phyloP scores from a whole-genome alignment of 495 filamentous ascomycete genomes.

The Hamigera avellanea region DNA sequence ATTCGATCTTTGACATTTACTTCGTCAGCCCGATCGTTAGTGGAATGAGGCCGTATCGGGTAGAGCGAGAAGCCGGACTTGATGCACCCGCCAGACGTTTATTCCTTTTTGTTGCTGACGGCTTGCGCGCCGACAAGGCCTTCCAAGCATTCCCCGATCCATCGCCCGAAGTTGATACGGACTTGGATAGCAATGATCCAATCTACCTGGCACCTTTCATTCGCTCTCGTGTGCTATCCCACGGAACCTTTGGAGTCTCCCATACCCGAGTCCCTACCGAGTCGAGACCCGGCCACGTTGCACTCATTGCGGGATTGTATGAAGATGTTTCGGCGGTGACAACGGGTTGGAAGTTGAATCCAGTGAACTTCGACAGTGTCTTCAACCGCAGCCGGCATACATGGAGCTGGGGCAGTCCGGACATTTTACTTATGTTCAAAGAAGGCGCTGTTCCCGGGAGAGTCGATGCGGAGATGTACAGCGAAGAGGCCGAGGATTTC shows the following conservation, averaged over 20 bases:
- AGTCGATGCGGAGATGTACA: conserved; percentile 77
- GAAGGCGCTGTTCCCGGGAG: conserved; percentile 80
- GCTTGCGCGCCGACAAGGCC: conserved; percentile 93
- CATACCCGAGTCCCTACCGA: conserved; percentile 97
- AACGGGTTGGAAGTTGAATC: conserved; percentile 97
- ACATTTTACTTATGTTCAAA: conserved; percentile 96
- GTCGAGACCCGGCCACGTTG: conserved; percentile 94
- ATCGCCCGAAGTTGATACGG: conserved; percentile 49
- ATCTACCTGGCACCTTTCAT: conserved; percentile 86
- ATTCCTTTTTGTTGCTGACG: conserved; percentile 95
- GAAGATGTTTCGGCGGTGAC: conserved; percentile 97
- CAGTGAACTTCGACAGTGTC: conserved; percentile 96
- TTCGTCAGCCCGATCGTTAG: conserved; percentile 96
- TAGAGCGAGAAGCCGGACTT: conserved; percentile 47
- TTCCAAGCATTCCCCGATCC: conserved; percentile 93
- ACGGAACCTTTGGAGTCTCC: conserved; percentile 97
- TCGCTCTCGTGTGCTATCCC: conserved; percentile 70
- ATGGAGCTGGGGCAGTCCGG: conserved; percentile 98
- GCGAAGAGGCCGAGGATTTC: conserved; percentile 80
- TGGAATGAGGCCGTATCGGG: conserved; percentile 76
- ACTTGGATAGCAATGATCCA: conserved; percentile 38
- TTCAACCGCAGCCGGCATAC: conserved; percentile 96
- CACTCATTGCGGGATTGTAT: conserved; percentile 92
- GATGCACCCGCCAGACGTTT: conserved; percentile 80
- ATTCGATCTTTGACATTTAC: conserved; percentile 98